Evolutionary conservation across 2,329 filamentous ascomycete species (phyloP).

Genomic region (Blastomyces silverae): DNA sequence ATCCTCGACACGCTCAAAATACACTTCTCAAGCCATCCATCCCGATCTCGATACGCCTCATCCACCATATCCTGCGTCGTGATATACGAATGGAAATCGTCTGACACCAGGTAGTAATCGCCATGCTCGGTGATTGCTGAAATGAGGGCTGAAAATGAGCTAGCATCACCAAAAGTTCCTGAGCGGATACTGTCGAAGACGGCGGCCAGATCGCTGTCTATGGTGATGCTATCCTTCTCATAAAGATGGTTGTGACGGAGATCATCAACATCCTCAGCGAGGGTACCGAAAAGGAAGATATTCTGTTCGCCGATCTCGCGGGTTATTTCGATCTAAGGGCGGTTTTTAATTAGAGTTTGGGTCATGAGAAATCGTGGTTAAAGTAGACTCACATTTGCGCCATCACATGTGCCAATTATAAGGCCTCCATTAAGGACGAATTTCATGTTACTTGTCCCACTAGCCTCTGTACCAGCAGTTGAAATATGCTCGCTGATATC

Average conservation of each 20-base stretch:
- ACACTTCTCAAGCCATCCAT: constrained; percentile 84
- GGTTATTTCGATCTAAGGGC: constrained; percentile 78
- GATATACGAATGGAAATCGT: constrained; percentile 94
- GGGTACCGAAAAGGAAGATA: constrained; percentile 96
- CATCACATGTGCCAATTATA: constrained; percentile 96
- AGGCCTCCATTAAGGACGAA: constrained; percentile 96
- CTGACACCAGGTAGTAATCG: constrained; percentile 95
- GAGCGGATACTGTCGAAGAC: constrained; percentile 79
- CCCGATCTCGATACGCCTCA: constrained; percentile 82
- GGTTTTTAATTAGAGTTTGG: constrained; percentile 14
- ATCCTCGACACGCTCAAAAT: constrained; percentile 85
- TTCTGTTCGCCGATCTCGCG: constrained; percentile 94
- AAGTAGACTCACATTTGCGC: constrained; percentile 69
- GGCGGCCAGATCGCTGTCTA: constrained; percentile 68
- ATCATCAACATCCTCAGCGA: constrained; percentile 94
- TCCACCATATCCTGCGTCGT: constrained; percentile 88
- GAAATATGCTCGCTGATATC: constrained; percentile 99
- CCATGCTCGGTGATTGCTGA: constrained; percentile 84
- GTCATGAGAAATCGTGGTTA: constrained; percentile 5
- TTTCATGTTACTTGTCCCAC: constrained; percentile 97
- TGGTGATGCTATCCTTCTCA: constrained; percentile 55
- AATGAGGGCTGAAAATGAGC: constrained; percentile 74
- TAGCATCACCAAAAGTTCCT: constrained; percentile 71
- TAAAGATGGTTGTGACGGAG: constrained; percentile 87
- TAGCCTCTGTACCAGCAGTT: constrained; percentile 85